Evolutionary conservation across 768 basidiomycete genomes (phyloP), one percentile per base, ranked within the genome.

Genomic region (Cytidiella melzeri): DNA sequence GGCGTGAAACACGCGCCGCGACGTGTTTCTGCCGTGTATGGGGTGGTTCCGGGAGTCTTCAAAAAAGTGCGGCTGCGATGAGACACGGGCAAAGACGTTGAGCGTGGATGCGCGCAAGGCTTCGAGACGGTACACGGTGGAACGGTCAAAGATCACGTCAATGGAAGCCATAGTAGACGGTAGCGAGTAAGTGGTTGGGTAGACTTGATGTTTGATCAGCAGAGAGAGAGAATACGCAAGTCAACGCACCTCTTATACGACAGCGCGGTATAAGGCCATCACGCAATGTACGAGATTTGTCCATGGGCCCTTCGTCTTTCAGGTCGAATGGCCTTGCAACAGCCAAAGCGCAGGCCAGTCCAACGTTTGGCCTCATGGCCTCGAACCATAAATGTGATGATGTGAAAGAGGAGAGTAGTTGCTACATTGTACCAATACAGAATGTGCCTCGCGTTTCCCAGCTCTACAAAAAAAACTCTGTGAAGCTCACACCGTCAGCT

Each of bases 71-170:
- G 23, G 23, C 42, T 34, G 20, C 45, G 15, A 41, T 27, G 3
- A 28, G 13, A 54, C 13, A 25, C 44, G 42, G 23, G 48, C 50
- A 20, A 46, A 18, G 12, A 52, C 20, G 39, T 55, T 37, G 5
- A 26, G 47, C 2, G 3, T 20, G 26, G 28, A 46, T 37, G 21
- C 19, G 18, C 26, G 12, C 5, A 1, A 13, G 38, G 46, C 43
- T 28, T 36, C 27, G 12, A 55, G 48, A 23, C 50, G 45, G 40
- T 48, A 51, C 34, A 54, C 53, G 20, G 46, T 41, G 3, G 45
- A 12, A 20, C 46, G 49, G 20, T 43, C 53, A 45, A 57, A 54
- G 41, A 45, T 39, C 1, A 57, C 26, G 43, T 55, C 53, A 39
- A 54, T 45, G 27, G 40, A 41, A 41, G 40, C 9, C 40, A 41